Percentiles rank a stretch among this genome's conserved stretches.
Evolutionary conservation across 257 asterid genomes (phyloP).

Genomic region (Nicotiana undulata): DNA sequence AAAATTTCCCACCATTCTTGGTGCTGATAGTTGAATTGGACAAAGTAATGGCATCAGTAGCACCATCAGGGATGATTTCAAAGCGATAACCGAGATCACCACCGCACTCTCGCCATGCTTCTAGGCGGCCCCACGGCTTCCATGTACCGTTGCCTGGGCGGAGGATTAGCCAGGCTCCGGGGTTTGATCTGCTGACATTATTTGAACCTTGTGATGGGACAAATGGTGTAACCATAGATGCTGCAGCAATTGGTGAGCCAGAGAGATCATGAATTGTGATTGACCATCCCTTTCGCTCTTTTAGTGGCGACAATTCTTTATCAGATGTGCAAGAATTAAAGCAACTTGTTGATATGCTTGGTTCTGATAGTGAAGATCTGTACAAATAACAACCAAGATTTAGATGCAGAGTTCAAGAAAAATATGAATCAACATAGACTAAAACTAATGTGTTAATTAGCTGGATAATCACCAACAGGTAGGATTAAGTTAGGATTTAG

Average conservation of each 20-base stretch:
- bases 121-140: slow-evolving; percentile 96
- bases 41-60: slow-evolving; percentile 52
- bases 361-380: slow-evolving; percentile 68
- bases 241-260: slow-evolving; percentile 89
- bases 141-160: slow-evolving; percentile 70
- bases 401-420: neutral
- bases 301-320: slow-evolving; percentile 14
- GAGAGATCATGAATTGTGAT: slow-evolving; percentile 86
- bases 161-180: slow-evolving; percentile 95
- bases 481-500: no score
- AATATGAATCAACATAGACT: no score
- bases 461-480: no score
- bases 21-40: slow-evolving; percentile 49
- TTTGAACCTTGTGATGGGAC: slow-evolving; percentile 79
- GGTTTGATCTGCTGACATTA: slow-evolving; percentile 67
- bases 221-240: slow-evolving; percentile 93
- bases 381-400: slow-evolving; percentile 7
- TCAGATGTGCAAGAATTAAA: slow-evolving; percentile 26
- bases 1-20: slow-evolving; percentile 59
- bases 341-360: slow-evolving; percentile 53
- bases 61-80: slow-evolving; percentile 77
- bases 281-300: slow-evolving; percentile 93
- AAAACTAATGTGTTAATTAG: no score
- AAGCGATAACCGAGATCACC: slow-evolving; percentile 66
- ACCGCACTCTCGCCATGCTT: slow-evolving; percentile 69